Evolutionary conservation across 345 rosid genomes (phyloP).

Genomic region (Rhodomyrtus tomentosa): DNA sequence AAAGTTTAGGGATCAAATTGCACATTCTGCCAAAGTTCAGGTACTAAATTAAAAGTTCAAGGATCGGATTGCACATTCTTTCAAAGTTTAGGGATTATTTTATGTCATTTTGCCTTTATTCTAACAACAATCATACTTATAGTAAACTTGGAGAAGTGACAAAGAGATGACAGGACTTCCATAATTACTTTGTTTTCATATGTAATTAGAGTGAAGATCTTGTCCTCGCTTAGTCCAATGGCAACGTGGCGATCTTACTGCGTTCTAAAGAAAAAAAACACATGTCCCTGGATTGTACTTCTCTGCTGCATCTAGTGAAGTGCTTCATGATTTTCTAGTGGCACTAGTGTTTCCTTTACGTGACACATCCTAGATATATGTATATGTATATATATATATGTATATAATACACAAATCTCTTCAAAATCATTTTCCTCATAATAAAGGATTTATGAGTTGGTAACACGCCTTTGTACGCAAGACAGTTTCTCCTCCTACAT

Average conservation of each 20-base stretch:
- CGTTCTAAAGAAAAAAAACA: not conserved
- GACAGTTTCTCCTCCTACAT: not conserved
- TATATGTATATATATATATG: no score
- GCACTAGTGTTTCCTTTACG: not conserved
- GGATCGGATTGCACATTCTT: no score
- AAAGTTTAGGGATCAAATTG: no score
- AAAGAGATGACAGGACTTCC: not conserved
- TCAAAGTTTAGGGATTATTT: no score
- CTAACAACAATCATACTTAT: not conserved
- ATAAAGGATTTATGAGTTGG: not conserved
- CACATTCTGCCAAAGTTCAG: no score
- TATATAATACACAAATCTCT: not conserved
- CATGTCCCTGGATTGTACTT: not conserved
- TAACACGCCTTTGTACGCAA: not conserved
- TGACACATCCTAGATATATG: not conserved
- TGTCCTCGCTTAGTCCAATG: not conserved
- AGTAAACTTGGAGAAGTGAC: not conserved
- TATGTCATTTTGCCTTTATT: no score
- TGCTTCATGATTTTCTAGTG: not conserved
- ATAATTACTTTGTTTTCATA: not conserved
- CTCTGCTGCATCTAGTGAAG: not conserved
- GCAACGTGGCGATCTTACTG: not conserved
- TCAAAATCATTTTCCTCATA: not conserved
- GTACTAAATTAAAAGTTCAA: no score
- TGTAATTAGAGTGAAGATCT: not conserved